These are phyloP conservation scores for Penicillium sp. DNA, from an alignment of 2,329 filamentous ascomycete species.

Conservation along the genomic window DNA sequence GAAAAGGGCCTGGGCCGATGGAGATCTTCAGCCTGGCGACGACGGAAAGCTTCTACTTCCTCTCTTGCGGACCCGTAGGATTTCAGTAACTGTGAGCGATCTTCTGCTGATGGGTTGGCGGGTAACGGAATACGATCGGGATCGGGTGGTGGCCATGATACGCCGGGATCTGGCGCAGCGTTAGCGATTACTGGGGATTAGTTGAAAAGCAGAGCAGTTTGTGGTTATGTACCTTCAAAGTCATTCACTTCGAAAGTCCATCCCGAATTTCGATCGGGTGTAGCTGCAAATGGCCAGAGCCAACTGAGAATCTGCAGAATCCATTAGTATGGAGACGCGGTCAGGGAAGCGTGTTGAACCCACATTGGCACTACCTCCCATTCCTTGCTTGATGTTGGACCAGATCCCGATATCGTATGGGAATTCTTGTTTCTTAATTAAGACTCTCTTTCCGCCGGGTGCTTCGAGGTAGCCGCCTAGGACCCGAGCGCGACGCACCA, in stretches of 20 bases:
- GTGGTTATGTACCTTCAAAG: slow-evolving; percentile 47
- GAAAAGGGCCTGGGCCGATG: slow-evolving; percentile 35
- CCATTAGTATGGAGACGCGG: not conserved
- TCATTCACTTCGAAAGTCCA: slow-evolving; percentile 53
- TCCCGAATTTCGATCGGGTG: slow-evolving; percentile 44
- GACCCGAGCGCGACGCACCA: slow-evolving; percentile 41
- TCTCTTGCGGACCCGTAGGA: slow-evolving; percentile 33
- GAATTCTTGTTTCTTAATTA: slow-evolving; percentile 56
- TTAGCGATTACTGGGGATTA: not conserved
- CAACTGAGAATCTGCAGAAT: slow-evolving; percentile 44
- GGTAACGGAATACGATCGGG: slow-evolving; percentile 44
- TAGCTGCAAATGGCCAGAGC: slow-evolving; percentile 56
- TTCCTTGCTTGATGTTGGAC: slow-evolving; percentile 53
- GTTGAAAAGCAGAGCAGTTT: too few relatives aligned
- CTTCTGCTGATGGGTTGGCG: slow-evolving; percentile 11
- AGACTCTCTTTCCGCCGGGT: slow-evolving; percentile 50
- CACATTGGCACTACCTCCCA: slow-evolving; percentile 50
- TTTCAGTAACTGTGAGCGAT: slow-evolving; percentile 24
- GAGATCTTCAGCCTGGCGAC: slow-evolving; percentile 49
- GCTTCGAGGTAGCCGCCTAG: slow-evolving; percentile 55
- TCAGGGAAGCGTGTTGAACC: slow-evolving; percentile 4
- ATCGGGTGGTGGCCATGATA: slow-evolving; percentile 46
- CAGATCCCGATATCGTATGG: slow-evolving; percentile 61
- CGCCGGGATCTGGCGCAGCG: slow-evolving; percentile 24
- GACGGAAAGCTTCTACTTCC: slow-evolving; percentile 49